Base-by-base conservation (phyloP, 2,329 filamentous ascomycete genomes). In the Pseudogymnoascus sp. region DNA sequence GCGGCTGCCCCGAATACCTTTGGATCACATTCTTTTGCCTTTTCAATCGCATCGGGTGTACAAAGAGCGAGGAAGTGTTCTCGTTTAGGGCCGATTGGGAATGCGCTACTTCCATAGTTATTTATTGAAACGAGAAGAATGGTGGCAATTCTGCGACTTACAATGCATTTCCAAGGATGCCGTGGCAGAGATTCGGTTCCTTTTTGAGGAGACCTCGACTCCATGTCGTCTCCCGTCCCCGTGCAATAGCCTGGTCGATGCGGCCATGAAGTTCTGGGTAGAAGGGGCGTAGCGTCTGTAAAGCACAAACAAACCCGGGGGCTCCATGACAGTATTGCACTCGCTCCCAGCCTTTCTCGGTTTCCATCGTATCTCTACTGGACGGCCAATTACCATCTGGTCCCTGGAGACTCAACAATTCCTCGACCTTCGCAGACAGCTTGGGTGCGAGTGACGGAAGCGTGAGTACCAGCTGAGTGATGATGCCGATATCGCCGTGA, bases 291-390 rank as follows among this genome's bases (percentile, higher is more conserved):
- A 89, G 77, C 1, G 82, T 81, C 6, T 80, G 70, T 8, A 89
- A 77, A 9, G 84, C 85, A 36, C 81, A 75, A 7, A 88, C 75
- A 23, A 88, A 81, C 0, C 87, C 87, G 1, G 87, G 83, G 0
- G 84, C 84, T 2, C 87, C 87, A 69, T 89, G 87, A 69, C 86
- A 89, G 74, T 87, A 86, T 70, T 89, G 86, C 8, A 88, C 81
- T 8, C 86, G 62, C 23, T 36, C 16, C 34, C 38, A 28, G 2
- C 46, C 37, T 49, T 18, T 36, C 25, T 23, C 56, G 21, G 12
- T 2, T 14, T 28, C 36, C 37, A 9, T 56, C 14, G 7, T 62
- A 28, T 49, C 12, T 3, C 21, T 34, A 25, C 36, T 42, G 5
- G 23, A 38, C 0, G 84, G 84, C 75, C 87, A 89, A 70, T 88